phyloP scores from a whole-genome alignment of 306 rosid genomes.

The Sphenostylis stenocarpa region DNA sequence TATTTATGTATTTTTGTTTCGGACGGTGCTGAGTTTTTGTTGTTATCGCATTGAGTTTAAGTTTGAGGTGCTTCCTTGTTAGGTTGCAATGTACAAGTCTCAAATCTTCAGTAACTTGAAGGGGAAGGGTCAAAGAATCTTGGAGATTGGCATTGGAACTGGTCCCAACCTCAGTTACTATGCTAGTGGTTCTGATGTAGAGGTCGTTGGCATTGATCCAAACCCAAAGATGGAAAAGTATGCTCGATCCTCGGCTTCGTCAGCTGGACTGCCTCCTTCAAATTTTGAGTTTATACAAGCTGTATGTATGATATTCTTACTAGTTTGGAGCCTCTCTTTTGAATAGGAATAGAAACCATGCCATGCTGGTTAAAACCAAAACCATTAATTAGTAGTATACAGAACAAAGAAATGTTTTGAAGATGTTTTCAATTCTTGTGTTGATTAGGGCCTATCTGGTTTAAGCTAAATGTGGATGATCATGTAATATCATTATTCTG shows the following conservation, averaged over 20 bases:
- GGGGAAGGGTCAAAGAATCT: constrained; percentile 65
- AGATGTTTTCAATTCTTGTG: background rate
- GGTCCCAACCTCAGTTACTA: constrained; percentile 84
- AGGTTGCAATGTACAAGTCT: constrained; percentile 81
- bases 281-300: constrained; percentile 80
- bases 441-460: background rate
- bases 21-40: background rate
- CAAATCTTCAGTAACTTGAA: constrained; percentile 58
- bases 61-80: constrained; percentile 21
- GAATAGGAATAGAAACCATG: constrained; percentile 1
- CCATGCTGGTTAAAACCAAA: background rate
- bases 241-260: constrained; percentile 61
- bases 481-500: background rate
- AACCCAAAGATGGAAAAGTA: constrained; percentile 79
- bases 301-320: constrained; percentile 42
- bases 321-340: background rate
- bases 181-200: constrained; percentile 46
- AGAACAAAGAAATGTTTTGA: background rate
- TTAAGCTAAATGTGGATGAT: background rate
- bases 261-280: constrained; percentile 60
- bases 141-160: constrained; percentile 89
- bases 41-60: background rate
- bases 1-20: background rate
- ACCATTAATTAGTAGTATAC: background rate
- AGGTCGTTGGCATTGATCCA: constrained; percentile 82